Evolutionary conservation across 1,139 yeast species (phyloP), one percentile per base, ranked within the genome.

Genomic region (Scheffersomyces cryptocercus): DNA sequence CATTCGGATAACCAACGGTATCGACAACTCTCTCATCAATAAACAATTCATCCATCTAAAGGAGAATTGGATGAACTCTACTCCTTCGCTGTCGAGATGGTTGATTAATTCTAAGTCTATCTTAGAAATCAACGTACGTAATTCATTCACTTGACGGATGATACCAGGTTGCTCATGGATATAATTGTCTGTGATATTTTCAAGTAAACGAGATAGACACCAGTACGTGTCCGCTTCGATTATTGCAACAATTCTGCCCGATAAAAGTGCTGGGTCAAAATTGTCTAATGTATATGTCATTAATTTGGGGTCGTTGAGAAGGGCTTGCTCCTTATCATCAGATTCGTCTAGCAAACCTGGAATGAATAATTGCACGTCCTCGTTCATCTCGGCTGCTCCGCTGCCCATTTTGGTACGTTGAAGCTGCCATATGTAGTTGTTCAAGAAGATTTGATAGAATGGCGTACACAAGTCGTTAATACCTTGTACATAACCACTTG

Each of bases 11-110:
- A 93, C 88, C 47, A 89, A 77, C 33, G 75, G 73, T 55, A 93
- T 82, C 37, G 85, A 82, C 36, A 93, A 75, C 59, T 93, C 99
- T 52, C 99, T 78, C 99, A 93, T 93, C 43, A 93, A 71, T 55
- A 93, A 70, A 67, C 99, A 93, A 66, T 95, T 93, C 98, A 95
- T 95, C 99, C 99, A 93, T 52, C 99, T 76, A 68, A 93, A 95
- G 28, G 97, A 81, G 66, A 93, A 93, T 62, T 95, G 99, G 52
- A 95, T 82, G 59, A 93, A 93, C 62, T 93, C 97, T 14, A 93
- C 82, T 36, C 86, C 87, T 62, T 93, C 97, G 1, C 66, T 61
- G 44, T 85, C 85, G 51, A 93, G 79, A 67, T 93, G 99, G 36
- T 73, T 72, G 36, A 84, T 83, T 35, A 93, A 70, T 28, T 80